Base-by-base conservation (phyloP, 345 rosid genomes). In the Lumnitzera littorea region DNA sequence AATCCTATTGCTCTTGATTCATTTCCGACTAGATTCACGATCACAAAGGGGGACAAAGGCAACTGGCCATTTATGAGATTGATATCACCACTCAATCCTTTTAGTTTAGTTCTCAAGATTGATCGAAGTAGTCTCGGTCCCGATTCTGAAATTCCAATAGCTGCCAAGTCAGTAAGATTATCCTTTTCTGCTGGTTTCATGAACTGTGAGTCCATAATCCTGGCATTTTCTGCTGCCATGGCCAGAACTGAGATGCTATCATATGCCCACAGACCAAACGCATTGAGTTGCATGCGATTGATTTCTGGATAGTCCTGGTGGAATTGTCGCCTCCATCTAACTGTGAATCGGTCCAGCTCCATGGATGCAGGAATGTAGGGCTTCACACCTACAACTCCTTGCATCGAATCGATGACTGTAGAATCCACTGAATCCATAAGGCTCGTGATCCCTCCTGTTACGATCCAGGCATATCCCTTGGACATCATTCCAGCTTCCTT, bases 401-500 rank as follows among this genome's bases (percentile, higher is more conserved):
- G 78, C 70, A 79, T 75, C 5, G 78, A 62, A 52, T 72, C 70
- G 46, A 65, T 20, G 13, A 53, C 64, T 0, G 41, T 0, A n/a
- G 63, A 27, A 24, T 16, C 62, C 29, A 67, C 11, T 0, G 62
- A 47, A 5, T 15, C 25, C 53, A 70, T 54, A 17, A 53, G 36
- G 57, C 61, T 48, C 2, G 70, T 51, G 17, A 72, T 57, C 24
- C 72, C 82, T 16, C 67, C 65, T 0, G 68, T 76, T 7, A 70
- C 43, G 10, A 88, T 64, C 91, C 96, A 88, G 13, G 69, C 84
- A 48, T 36, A 36, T 7, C 43, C 43, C 43, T 36, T 36, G 43
- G 43, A 36, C 43, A 36, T 36, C 43, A 36, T 88, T 29, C 88
- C 86, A 0, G 51, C 56, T 66, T 78, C 74, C 41, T 53, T 58